phyloP scores from a whole-genome alignment of 805 yeast species.

The Wickerhamomyces ciferrii region DNA sequence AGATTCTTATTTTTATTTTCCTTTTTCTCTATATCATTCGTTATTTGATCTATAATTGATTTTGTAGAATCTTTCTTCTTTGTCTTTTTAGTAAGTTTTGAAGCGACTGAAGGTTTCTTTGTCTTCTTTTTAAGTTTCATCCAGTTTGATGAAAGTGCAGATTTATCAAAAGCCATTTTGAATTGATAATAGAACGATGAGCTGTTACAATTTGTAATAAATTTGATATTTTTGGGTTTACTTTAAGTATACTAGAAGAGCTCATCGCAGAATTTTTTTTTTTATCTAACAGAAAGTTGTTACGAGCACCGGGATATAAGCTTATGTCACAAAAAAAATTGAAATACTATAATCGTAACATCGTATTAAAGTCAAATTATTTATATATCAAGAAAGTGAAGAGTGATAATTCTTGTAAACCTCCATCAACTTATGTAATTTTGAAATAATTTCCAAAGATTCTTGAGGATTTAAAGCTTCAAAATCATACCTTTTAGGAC shows the following conservation, averaged over 20 bases:
- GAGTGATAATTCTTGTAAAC: constrained; percentile 42
- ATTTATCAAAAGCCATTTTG: constrained; percentile 7
- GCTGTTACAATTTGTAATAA: too few relatives aligned
- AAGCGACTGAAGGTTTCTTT: neutral
- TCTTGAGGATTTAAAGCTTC: constrained; percentile 64
- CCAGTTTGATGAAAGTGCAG: constrained; percentile 15
- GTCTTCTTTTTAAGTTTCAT: constrained; percentile 11
- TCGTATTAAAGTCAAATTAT: neutral
- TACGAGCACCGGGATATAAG: neutral
- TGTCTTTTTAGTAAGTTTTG: constrained; percentile 3
- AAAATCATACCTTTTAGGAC: constrained; percentile 79
- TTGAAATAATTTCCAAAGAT: constrained; percentile 72
- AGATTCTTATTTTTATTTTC: neutral
- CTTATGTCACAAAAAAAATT: too few relatives aligned
- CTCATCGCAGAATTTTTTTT: constrained; percentile 1
- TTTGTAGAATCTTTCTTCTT: constrained; percentile 7
- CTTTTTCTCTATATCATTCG: constrained; percentile 9
- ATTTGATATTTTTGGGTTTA: too few relatives aligned
- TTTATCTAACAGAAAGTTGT: neutral
- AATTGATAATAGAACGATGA: neutral
- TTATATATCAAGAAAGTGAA: neutral
- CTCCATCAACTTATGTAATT: constrained; percentile 51
- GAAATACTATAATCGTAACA: neutral
- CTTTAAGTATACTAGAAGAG: too few relatives aligned
- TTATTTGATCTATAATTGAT: constrained; percentile 12